Base-by-base conservation (phyloP, 306 rosid species). In the Pachyrhizus erosus region DNA sequence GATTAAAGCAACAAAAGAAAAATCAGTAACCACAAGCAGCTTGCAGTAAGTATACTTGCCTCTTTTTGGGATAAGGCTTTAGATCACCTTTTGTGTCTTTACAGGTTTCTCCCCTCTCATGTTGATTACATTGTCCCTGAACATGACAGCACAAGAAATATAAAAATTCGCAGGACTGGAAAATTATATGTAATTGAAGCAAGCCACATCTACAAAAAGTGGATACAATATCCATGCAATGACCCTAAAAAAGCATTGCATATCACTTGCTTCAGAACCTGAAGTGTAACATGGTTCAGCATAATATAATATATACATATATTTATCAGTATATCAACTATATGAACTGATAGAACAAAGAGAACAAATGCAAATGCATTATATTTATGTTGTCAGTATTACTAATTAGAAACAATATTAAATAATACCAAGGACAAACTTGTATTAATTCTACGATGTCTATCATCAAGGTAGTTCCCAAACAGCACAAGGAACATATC, bases 11-110 rank as follows among this genome's bases (percentile, higher is more conserved):
- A 7, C 46, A 73, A 9, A 78, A 73, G 39, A 49, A 82, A 54
- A 34, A 51, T 46, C 55, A 40, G 77, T 54, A 72, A 77, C 37
- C 51, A 9, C 57, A 78, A 37, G 58, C 26, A 83, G 80, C 70
- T 49, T 12, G n/a, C 46, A 76, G 18, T 71, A 78, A 66, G 61
- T 79, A 58, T 58, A 79, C 91, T 86, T 86, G 88, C 97, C 92
- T 89, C 70, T 81, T 87, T 49, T 57, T 37, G 62, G 45, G 49
- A 74, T 75, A 76, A 79, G 52, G 84, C 61, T 26, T 62, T 33
- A 84, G 74, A 71, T 67, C 68, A 60, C 78, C 74, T 13, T 81
- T 31, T 17, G 83, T 60, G 52, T 80, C 84, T 87, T 70, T 75
- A 57, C 61, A 54, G 76, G 77, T 76, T 82, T 90, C 89, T 80